Base-by-base conservation (phyloP, 768 basidiomycete genomes). In the Phylloporus arenicola region DNA sequence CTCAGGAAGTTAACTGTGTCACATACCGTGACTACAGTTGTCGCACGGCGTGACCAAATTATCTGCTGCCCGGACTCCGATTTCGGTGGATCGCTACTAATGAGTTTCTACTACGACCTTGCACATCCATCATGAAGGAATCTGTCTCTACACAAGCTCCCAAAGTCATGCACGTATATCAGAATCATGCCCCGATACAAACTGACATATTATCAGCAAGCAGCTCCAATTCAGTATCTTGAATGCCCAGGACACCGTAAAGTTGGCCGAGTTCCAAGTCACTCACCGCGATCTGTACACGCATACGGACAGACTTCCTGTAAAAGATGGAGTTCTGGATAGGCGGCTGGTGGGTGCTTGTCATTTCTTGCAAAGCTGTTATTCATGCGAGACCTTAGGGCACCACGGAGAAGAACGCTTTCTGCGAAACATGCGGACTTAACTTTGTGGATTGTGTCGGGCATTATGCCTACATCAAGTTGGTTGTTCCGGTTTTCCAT, bases 391-490 rank as follows among this genome's bases (percentile, higher is more conserved):
- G 42, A 45, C 27, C 11, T 9, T 57, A 96, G 94, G 96, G 96
- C 38, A 95, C 93, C 4, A 90, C 91, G 35, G 93, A 96, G 65
- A 98, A 98, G 74, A 80, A 76, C 51, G 81, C 87, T 24, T 87
- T 84, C 63, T 99, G 96, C 70, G 90, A 94, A 68, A 99, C 96
- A 0, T 99, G 96, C 62, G 92, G 92, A 8, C 81, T 92, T 55
- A 84, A 81, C 16, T 84, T 91, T 25, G 88, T 92, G 3, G 92
- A 96, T 54, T 99, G 96, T 64, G 94, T 96, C 20, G 96, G 96
- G 1, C 96, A 99, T 68, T 98, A 96, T 66, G 94, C 94, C 5
- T 98, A 98, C 71, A 97, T 99, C 72, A 97, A 96, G 69, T 79
- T 99, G 38, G 83, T 87, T 29, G 84, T 99, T 17, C 96, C 96